Evolutionary conservation across 2,329 filamentous ascomycete species (phyloP).

Genomic region (Penicillium sp.): DNA sequence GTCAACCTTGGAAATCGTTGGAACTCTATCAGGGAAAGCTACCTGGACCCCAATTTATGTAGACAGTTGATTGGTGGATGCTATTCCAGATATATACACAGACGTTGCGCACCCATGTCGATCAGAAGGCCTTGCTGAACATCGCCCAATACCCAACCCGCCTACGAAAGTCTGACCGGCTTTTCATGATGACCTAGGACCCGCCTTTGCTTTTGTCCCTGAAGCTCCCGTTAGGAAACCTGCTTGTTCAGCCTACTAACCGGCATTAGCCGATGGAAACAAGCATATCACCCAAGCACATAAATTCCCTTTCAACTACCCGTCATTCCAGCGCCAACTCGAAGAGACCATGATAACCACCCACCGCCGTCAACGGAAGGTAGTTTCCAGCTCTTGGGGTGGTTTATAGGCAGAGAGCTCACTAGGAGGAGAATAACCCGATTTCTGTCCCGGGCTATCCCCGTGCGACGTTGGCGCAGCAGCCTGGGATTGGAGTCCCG

Average conservation of each 20-base stretch:
- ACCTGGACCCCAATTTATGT: not conserved
- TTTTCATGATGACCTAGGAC: not conserved
- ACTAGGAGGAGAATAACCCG: not conserved
- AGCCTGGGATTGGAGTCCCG: too few relatives aligned
- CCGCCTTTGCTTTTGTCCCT: not conserved
- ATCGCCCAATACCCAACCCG: not conserved
- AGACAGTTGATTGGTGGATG: not conserved
- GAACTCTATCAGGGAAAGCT: not conserved
- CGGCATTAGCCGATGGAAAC: not conserved
- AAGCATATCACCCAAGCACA: not conserved
- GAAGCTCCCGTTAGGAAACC: not conserved
- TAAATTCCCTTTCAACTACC: not conserved
- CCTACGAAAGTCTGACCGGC: not conserved
- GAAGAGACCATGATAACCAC: not conserved
- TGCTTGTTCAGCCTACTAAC: not conserved
- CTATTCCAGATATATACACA: not conserved
- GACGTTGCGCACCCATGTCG: not conserved
- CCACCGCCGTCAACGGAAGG: too few relatives aligned
- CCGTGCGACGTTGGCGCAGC: too few relatives aligned
- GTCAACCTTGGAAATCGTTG: not conserved
- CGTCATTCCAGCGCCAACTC: not conserved
- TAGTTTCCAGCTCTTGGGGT: not conserved
- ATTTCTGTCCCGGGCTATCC: not conserved
- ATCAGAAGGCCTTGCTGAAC: not conserved
- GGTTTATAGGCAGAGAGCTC: not conserved